A percentile compares a stretch with the other conserved stretches of the same genome.
Conservation (phyloP, 2,329 filamentous ascomycete genomes). For the Macroventuria anomochaeta region DNA sequence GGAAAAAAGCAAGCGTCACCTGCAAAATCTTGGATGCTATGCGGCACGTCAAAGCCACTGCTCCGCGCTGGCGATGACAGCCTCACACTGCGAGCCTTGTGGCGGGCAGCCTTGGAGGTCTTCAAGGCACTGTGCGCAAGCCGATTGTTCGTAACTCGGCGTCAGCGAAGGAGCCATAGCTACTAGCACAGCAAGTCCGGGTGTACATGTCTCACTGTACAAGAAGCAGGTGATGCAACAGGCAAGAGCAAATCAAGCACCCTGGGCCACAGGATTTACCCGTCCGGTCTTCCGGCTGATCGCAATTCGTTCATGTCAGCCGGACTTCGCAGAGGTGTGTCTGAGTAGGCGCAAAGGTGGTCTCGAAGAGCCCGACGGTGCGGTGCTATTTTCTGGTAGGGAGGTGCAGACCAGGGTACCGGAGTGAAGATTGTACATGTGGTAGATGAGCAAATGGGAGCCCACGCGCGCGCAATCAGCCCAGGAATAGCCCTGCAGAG, state of each 20-base stretch:
- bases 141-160: background rate
- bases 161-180: background rate
- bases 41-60: constrained; percentile 8
- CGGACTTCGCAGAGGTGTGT: constrained; percentile 33
- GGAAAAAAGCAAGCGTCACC: constrained; percentile 18
- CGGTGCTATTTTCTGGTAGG: constrained; percentile 21
- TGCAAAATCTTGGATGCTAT: constrained; percentile 16
- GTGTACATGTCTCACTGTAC: constrained; percentile 6
- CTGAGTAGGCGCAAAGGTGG: constrained; percentile 5
- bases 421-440: constrained; percentile 35
- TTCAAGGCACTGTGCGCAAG: background rate
- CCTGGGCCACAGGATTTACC: constrained; percentile 17
- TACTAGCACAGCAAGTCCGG: background rate
- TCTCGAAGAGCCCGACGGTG: constrained; percentile 13
- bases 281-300: constrained; percentile 28
- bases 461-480: constrained; percentile 34
- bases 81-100: background rate
- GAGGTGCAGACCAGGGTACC: constrained; percentile 21
- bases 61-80: background rate
- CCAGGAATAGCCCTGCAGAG: constrained; percentile 26
- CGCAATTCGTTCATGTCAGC: constrained; percentile 31
- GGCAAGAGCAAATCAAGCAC: constrained; percentile 9
- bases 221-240: constrained; percentile 7
- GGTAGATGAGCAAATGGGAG: constrained; percentile 36
- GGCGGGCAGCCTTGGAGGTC: background rate